phyloP scores from a whole-genome alignment of 2,329 filamentous ascomycete genomes.

The Sporothrix mexicana region DNA sequence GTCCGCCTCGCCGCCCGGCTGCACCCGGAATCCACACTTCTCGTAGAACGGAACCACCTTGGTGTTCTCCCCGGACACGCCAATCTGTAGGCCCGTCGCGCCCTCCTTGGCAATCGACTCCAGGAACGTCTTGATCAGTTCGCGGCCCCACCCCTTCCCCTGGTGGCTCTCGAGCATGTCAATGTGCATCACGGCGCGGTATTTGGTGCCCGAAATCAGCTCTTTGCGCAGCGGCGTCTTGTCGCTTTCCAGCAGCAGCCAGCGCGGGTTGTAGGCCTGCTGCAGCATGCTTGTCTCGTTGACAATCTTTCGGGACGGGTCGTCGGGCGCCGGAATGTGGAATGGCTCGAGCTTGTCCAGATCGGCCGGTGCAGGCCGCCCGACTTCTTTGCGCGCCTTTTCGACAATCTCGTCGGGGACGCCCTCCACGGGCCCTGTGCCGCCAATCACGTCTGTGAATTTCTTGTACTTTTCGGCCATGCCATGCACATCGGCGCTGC shows the following conservation, averaged over 20 bases:
- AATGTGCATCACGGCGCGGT: constrained; percentile 57
- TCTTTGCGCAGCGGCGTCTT: constrained; percentile 45
- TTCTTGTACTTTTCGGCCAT: constrained; percentile 48
- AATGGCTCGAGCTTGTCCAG: constrained; percentile 45
- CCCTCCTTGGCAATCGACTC: constrained; percentile 44
- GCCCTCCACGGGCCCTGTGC: neutral
- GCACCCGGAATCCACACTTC: constrained; percentile 52
- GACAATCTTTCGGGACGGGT: constrained; percentile 33
- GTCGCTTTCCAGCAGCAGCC: constrained; percentile 48
- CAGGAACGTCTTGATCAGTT: constrained; percentile 51
- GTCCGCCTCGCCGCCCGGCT: constrained; percentile 46
- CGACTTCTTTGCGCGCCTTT: constrained; percentile 39
- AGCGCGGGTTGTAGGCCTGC: constrained; percentile 49
- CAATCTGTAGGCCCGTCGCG: constrained; percentile 50
- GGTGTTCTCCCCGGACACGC: constrained; percentile 53
- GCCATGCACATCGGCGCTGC: constrained; percentile 51
- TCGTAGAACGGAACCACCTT: constrained; percentile 58
- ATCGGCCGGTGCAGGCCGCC: constrained; percentile 40
- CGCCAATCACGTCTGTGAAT: constrained; percentile 47
- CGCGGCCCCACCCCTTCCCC: constrained; percentile 53
- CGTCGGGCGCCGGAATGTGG: constrained; percentile 36
- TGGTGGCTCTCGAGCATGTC: constrained; percentile 53
- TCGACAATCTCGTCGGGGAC: constrained; percentile 21
- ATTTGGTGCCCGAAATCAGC: constrained; percentile 42
- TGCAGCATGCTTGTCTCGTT: constrained; percentile 50